phyloP scores from a whole-genome alignment of 2,329 filamentous ascomycete species.

The Hypoxylon sp. region DNA sequence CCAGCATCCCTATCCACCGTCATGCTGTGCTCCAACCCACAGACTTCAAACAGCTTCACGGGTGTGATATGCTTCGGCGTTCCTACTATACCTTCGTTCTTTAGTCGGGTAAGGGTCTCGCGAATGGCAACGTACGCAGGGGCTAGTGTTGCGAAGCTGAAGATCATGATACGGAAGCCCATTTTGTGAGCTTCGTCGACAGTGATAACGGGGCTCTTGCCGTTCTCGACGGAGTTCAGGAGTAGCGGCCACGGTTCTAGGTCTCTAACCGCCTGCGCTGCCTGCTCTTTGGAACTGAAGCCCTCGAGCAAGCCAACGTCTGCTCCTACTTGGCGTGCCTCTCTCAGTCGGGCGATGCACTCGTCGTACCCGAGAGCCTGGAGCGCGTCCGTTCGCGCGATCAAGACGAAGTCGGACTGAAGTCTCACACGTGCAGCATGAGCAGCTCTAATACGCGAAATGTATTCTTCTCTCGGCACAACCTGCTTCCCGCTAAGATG shows the following conservation, averaged over 20 bases:
- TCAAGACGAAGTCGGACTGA: slow-evolving; percentile 70
- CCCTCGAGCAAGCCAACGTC: slow-evolving; percentile 72
- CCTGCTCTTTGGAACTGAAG: slow-evolving; percentile 63
- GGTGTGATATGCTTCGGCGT: slow-evolving; percentile 48
- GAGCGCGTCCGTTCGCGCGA: slow-evolving; percentile 72
- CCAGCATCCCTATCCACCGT: slow-evolving; percentile 48
- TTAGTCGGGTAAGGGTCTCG: slow-evolving; percentile 54
- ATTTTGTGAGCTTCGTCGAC: slow-evolving; percentile 64
- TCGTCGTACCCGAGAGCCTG: slow-evolving; percentile 68
- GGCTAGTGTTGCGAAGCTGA: slow-evolving; percentile 62
- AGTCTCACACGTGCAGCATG: slow-evolving; percentile 60
- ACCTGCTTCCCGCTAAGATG: slow-evolving; percentile 72
- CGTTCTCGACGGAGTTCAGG: slow-evolving; percentile 69
- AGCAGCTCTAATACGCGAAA: slow-evolving; percentile 69
- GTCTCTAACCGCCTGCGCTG: slow-evolving; percentile 57
- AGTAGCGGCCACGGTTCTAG: slow-evolving; percentile 59
- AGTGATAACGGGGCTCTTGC: slow-evolving; percentile 65
- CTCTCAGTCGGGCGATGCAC: slow-evolving; percentile 62
- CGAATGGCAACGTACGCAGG: slow-evolving; percentile 59
- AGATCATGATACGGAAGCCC: slow-evolving; percentile 71
- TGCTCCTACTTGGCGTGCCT: slow-evolving; percentile 65
- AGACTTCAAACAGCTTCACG: slow-evolving; percentile 50
- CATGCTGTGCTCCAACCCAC: slow-evolving; percentile 50
- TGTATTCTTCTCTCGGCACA: slow-evolving; percentile 62
- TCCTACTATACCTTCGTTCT: slow-evolving; percentile 50